Evolutionary conservation across 768 basidiomycete genomes (phyloP).

Genomic region (Mycena rebaudengoi): DNA sequence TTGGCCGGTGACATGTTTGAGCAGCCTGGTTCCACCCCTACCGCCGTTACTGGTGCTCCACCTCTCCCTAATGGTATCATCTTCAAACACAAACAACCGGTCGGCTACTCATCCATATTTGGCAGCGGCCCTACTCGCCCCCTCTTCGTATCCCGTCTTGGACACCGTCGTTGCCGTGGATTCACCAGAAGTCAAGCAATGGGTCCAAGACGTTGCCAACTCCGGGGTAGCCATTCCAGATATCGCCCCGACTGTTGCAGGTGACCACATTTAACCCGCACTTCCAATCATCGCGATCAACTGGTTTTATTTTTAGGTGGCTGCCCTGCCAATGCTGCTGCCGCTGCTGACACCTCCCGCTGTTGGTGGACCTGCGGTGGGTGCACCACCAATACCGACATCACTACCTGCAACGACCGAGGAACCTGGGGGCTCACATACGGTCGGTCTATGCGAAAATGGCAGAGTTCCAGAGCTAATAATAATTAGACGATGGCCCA

Average conservation of each 20-base stretch:
- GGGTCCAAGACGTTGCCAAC: conserved; percentile 69
- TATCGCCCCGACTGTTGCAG: conserved; percentile 49
- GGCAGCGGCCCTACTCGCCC: conserved; percentile 52
- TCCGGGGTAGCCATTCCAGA: conserved; percentile 69
- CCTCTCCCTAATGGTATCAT: conserved; percentile 66
- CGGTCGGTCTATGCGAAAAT: no score
- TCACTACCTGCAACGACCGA: conserved; percentile 78
- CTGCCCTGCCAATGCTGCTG: conserved; percentile 62
- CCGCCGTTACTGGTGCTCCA: conserved; percentile 64
- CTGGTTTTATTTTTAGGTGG: conserved; percentile 45
- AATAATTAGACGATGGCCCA: conserved; percentile 83
- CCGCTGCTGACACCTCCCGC: conserved; percentile 56
- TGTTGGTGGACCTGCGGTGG: conserved; percentile 89
- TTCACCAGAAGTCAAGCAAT: conserved; percentile 70
- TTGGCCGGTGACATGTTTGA: not conserved
- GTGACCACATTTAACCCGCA: conserved; percentile 22
- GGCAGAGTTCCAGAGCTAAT: no score
- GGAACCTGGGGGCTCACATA: conserved; percentile 63
- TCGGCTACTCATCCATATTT: not conserved
- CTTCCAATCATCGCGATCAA: conserved; percentile 2
- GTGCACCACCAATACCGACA: conserved; percentile 72
- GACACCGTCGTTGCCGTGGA: conserved; percentile 69
- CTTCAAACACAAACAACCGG: not conserved
- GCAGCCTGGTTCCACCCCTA: conserved; percentile 59
- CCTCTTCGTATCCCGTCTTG: conserved; percentile 71